Percentiles rank a stretch among this genome's conserved stretches.
Conservation (phyloP, 176 grass and related monocot genomes). For the Raddia distichophylla region DNA sequence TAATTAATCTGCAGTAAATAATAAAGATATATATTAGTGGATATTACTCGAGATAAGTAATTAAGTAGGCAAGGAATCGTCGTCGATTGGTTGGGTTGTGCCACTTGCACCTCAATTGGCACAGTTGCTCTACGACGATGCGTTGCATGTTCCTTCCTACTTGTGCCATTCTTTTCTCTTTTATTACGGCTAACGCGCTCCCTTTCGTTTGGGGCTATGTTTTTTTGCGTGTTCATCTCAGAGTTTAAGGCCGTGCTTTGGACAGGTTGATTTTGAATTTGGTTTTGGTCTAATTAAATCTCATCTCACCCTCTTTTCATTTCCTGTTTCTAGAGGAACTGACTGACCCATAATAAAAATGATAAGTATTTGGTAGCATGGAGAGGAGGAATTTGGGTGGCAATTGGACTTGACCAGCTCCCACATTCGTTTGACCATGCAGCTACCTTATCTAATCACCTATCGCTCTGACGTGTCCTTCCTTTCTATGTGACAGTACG, state of each 20-base stretch:
- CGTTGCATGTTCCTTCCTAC: slow-evolving; percentile 19
- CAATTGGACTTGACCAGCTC: slow-evolving; percentile 27
- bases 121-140: neutral
- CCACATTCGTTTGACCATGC: slow-evolving; percentile 36
- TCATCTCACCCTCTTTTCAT: too few relatives aligned
- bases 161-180: neutral
- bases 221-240: too few relatives aligned
- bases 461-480: slow-evolving; percentile 5
- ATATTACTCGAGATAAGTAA: too few relatives aligned
- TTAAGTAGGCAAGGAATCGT: too few relatives aligned
- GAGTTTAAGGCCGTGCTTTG: neutral
- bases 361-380: neutral
- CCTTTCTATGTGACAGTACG: neutral
- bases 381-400: neutral
- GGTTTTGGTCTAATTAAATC: too few relatives aligned
- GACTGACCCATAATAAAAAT: too few relatives aligned
- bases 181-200: neutral
- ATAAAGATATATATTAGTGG: too few relatives aligned
- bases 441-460: neutral
- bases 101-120: neutral
- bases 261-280: neutral
- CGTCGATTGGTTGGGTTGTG: neutral
- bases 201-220: too few relatives aligned
- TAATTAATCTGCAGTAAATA: too few relatives aligned
- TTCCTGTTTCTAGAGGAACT: neutral